Conservation (phyloP, 345 rosid species). For the Laguncularia racemosa region DNA sequence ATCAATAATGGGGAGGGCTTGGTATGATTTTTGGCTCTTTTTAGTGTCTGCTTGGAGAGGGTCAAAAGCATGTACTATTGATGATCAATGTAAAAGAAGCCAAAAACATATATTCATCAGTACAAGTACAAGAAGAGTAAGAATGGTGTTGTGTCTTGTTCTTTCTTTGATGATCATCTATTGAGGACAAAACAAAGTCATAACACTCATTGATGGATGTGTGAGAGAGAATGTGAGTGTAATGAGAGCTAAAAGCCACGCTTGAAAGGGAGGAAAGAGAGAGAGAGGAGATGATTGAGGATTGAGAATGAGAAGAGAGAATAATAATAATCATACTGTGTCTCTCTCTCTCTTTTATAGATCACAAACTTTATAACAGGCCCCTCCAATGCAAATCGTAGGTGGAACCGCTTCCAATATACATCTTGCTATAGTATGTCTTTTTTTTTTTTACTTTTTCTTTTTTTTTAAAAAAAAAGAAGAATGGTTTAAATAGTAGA, state of each 20-base stretch:
- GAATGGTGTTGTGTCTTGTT: not conserved
- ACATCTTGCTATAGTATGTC: constrained; percentile 2
- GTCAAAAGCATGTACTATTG: not conserved
- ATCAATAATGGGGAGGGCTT: constrained; percentile 15
- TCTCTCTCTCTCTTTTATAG: constrained; percentile 7
- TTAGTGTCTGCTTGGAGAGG: not conserved
- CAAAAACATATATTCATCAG: no score
- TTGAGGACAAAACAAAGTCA: not conserved
- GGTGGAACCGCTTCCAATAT: no score
- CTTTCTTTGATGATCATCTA: not conserved
- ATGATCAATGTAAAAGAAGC: no score
- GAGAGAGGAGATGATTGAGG: not conserved
- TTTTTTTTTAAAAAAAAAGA: no score
- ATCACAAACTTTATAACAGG: constrained; percentile 10
- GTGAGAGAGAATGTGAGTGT: constrained; percentile 15
- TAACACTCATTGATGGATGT: not conserved
- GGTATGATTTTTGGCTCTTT: not conserved
- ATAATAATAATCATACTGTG: constrained; percentile 10
- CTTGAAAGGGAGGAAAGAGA: constrained; percentile 23
- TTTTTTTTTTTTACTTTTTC: no score
- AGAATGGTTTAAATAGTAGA: no score
- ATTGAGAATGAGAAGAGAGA: constrained; percentile 8
- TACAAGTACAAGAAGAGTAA: no score
- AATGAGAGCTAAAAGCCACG: constrained; percentile 61
- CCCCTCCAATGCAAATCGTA: no score